Evolutionary conservation across 2,329 filamentous ascomycete species (phyloP).

Genomic region (Periconia digitata): DNA sequence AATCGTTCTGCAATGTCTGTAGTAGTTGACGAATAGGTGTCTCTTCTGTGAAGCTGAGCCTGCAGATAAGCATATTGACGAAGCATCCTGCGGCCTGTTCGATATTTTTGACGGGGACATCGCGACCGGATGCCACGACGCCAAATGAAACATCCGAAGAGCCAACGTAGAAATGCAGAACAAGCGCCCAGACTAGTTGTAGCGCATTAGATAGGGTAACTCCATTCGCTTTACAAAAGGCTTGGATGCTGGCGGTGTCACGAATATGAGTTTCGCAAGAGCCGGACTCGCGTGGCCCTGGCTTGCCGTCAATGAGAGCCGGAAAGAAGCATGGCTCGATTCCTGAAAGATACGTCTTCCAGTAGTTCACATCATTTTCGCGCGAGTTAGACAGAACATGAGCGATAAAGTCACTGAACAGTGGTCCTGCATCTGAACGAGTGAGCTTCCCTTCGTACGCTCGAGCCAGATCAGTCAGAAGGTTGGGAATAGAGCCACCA

Average conservation of each 20-base stretch:
- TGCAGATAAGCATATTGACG: conserved; percentile 59
- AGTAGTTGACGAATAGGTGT: conserved; percentile 44
- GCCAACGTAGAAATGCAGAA: conserved; percentile 52
- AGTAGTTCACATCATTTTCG: conserved; percentile 44
- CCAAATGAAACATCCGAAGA: conserved; percentile 56
- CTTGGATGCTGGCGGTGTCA: conserved; percentile 19
- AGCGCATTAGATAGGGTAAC: conserved; percentile 55
- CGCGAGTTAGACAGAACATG: conserved; percentile 31
- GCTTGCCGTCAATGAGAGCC: conserved; percentile 37
- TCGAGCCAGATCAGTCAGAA: conserved; percentile 49
- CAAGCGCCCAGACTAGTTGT: conserved; percentile 56
- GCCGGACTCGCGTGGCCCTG: conserved; percentile 39
- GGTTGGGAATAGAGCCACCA: conserved; percentile 53
- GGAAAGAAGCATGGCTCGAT: conserved; percentile 53
- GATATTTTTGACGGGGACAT: conserved; percentile 53
- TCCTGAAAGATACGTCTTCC: conserved; percentile 49
- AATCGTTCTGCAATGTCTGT: conserved; percentile 49
- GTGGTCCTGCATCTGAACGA: conserved; percentile 36
- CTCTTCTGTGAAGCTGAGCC: conserved; percentile 43
- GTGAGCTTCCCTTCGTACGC: conserved; percentile 49
- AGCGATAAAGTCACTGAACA: conserved; percentile 44
- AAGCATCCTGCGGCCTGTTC: conserved; percentile 55
- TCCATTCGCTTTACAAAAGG: conserved; percentile 44
- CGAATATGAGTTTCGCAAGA: conserved; percentile 44
- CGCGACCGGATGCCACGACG: conserved; percentile 56